Base-by-base conservation (phyloP, 2,329 filamentous ascomycete genomes). In the Cercospora zeina region DNA sequence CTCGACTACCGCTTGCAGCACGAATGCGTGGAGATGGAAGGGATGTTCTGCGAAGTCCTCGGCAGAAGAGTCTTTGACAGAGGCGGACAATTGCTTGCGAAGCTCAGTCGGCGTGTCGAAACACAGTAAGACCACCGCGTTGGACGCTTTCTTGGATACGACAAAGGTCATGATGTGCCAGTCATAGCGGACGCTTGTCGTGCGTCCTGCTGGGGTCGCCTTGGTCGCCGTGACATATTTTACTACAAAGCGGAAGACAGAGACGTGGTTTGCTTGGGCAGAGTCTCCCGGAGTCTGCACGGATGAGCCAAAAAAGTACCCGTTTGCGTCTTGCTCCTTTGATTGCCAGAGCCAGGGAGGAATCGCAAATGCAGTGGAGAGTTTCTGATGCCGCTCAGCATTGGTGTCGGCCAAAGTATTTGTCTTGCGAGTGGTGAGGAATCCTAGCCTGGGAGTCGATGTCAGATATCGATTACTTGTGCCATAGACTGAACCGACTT, bases 121-220 rank as follows among this genome's bases (percentile, higher is more conserved):
- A 54, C 65, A 67, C 7, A 65, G 21, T 36, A 67, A 30, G 13
- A 34, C 42, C 10, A 58, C 31, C 16, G 53, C 31, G 21, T 31
- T 33, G 4, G 27, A n/a, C 19, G 33, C 13, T 5, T 8, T 36
- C 34, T 36, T 36, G 34, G 34, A 36, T 36, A 36, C 34, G 14
- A 65, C 37, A 31, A 67, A 65, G 33, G 49, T 63, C 31, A 60
- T 49, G 11, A 57, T 62, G 24, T 67, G 55, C 65, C 65, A 67
- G n/a, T 47, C 42, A 39, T 67, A 63, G 8, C 36, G 21, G 14
- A 34, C 13, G n/a, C 16, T 19, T 11, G 42, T 10, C 33, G 10
- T 21, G 24, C 16, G 16, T 56, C 24, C 30, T 1, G 34, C 14
- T 21, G n/a, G 36, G 16, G 13, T 27, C 34, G 34, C 34, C 14